Evolutionary conservation across 768 basidiomycete species (phyloP), one percentile per base, ranked within the genome.

Genomic region (Lactarius trivialis): DNA sequence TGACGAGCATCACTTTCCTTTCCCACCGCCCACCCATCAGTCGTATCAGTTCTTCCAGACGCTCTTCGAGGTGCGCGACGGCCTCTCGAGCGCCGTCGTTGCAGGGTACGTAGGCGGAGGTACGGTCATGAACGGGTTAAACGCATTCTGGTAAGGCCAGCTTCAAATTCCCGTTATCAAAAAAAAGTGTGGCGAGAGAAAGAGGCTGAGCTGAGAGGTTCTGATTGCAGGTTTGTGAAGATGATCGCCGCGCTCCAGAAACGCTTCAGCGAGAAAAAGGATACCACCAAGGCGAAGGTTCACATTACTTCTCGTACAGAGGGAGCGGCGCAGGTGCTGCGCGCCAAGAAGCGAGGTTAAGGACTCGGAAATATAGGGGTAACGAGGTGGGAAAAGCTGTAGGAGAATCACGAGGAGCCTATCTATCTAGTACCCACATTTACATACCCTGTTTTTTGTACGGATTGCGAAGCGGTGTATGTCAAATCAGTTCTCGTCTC

Each of bases 81-180:
- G 83, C 41, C 76, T 91, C 34, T 79, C 86, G 2, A n/a, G 60
- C n/a, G 54, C 59, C 21, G 63, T 78, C 49, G 60, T 76, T 32
- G 83, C 85, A 61, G 69, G 81, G 17, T 87, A 83, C 60, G 78
- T 80, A 1, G 48, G 70, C 5, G 88, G 85, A 19, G 91, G 90
- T 68, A 60, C 88, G 36, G 69, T 84, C 36, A 76, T 94, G 11
- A 85, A 91, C 67, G 76, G 78, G 4, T 76, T 95, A 26, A 95
- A 94, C 72, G 85, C 85, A 79, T 78, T 86, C 68, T 93, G 91
- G 90, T 91, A 57, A 60, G 74, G 26, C 41, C n/a, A 28, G 24
- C 19, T 48, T 17, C 30, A 12, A 19, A 14, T 43, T n/a, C n/a
- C n/a, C 53, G 21, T 24, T 21, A 7, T 12, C n/a, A n/a, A n/a